These are phyloP conservation scores for Davidsoniella neocaledoniae DNA, from an alignment of 2,329 filamentous ascomycete genomes.

Conservation along the genomic window DNA sequence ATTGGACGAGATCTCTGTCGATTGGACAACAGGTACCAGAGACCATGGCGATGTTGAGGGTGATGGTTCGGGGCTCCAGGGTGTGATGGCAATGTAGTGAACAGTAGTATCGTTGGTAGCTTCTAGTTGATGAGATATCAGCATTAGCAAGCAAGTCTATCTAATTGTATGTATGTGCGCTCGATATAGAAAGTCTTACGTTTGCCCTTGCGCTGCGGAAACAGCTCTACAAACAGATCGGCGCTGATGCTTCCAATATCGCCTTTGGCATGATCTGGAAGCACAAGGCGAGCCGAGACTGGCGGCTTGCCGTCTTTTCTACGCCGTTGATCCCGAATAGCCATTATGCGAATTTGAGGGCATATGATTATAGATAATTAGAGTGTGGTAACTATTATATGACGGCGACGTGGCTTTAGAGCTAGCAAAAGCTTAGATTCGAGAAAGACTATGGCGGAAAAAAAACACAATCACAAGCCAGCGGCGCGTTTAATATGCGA, in stretches of 20 bases:
- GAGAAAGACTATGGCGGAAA: too few relatives aligned
- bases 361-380: not conserved
- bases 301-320: slow-evolving; percentile 47
- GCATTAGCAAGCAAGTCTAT: slow-evolving; percentile 14
- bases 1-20: slow-evolving; percentile 50
- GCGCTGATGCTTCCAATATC: slow-evolving; percentile 76
- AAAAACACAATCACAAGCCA: too few relatives aligned
- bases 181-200: not conserved
- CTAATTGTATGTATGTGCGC: not conserved
- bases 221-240: slow-evolving; percentile 69
- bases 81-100: slow-evolving; percentile 54
- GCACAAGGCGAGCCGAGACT: slow-evolving; percentile 60
- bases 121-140: slow-evolving; percentile 16
- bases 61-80: slow-evolving; percentile 46
- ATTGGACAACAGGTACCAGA: slow-evolving; percentile 57
- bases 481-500: too few relatives aligned
- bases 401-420: too few relatives aligned
- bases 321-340: slow-evolving; percentile 4
- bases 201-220: slow-evolving; percentile 30
- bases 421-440: too few relatives aligned
- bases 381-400: not conserved
- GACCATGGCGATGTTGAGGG: slow-evolving; percentile 61
- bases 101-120: slow-evolving; percentile 23
- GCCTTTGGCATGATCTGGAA: slow-evolving; percentile 72
- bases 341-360: not conserved